These are phyloP conservation scores for Nitzschia sp. DNA, from an alignment of 108 stramenopile genomes.

Conservation along the genomic window DNA sequence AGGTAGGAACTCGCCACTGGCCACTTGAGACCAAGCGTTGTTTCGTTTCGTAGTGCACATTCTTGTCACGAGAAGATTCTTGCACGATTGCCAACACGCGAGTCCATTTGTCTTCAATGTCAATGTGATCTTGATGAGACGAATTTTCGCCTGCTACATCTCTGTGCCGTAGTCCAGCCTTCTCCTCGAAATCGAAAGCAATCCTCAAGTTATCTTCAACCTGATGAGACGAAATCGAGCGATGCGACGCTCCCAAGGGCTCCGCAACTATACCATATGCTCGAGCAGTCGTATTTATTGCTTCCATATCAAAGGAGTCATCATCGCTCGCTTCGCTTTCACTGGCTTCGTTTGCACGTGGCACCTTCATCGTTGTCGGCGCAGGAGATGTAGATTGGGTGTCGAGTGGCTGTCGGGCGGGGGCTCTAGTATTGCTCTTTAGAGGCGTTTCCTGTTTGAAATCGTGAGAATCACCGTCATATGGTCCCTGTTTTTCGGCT, in stretches of 20 bases:
- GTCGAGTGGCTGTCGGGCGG: no score
- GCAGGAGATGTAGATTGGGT: no score
- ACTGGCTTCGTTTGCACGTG: no score
- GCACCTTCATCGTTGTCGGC: background rate
- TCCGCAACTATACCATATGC: background rate
- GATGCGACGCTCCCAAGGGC: background rate
- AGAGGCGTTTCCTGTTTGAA: no score
- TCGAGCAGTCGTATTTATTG: background rate
- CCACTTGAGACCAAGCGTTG: slow-evolving; percentile 24
- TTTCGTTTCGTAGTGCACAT: slow-evolving; percentile 8
- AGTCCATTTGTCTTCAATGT: slow-evolving; percentile 20
- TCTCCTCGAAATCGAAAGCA: slow-evolving; percentile 28
- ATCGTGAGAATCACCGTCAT: no score
- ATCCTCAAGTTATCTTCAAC: slow-evolving; percentile 23
- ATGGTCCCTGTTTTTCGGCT: no score
- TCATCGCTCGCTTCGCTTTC: slow-evolving; percentile 7
- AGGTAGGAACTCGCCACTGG: slow-evolving; percentile 17
- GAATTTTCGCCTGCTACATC: background rate
- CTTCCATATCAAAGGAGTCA: slow-evolving; percentile 8
- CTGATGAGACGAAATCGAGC: background rate
- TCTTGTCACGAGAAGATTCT: slow-evolving; percentile 17
- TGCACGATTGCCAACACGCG: slow-evolving; percentile 31
- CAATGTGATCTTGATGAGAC: background rate
- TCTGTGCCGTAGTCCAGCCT: slow-evolving; percentile 26
- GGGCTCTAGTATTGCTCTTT: no score